phyloP scores from a whole-genome alignment of 805 yeast genomes.

The Cyberlindnera maritima region DNA sequence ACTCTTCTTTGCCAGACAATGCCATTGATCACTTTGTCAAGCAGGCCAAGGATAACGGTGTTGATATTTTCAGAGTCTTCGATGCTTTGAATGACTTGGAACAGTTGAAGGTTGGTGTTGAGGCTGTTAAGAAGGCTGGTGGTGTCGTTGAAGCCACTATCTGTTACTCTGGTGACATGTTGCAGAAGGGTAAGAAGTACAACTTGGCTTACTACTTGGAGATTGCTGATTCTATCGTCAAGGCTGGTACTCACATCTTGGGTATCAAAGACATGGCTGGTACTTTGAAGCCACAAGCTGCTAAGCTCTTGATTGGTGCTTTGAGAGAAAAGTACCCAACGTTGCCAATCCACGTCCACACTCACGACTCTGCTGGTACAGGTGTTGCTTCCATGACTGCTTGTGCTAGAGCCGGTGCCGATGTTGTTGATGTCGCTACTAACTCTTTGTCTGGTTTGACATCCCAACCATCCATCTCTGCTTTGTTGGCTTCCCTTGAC shows the following conservation, averaged over 20 bases:
- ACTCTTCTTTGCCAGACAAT: slow-evolving; percentile 95
- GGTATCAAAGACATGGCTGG: slow-evolving; percentile 99
- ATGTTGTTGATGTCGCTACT: slow-evolving; percentile 95
- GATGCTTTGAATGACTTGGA: slow-evolving; percentile 97
- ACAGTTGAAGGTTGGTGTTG: slow-evolving; percentile 95
- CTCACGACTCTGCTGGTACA: slow-evolving; percentile 99
- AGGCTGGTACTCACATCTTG: slow-evolving; percentile 92
- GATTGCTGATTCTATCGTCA: slow-evolving; percentile 79
- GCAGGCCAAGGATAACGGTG: slow-evolving; percentile 95
- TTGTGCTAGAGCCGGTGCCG: slow-evolving; percentile 95
- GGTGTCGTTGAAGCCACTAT: slow-evolving; percentile 99
- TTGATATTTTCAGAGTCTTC: slow-evolving; percentile 95
- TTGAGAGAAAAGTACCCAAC: slow-evolving; percentile 87
- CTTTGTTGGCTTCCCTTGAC: slow-evolving; percentile 87
- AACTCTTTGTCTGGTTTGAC: slow-evolving; percentile 98
- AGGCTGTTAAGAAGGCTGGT: slow-evolving; percentile 96
- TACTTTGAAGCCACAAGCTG: slow-evolving; percentile 94
- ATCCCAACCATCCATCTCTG: slow-evolving; percentile 95
- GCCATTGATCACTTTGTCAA: slow-evolving; percentile 96
- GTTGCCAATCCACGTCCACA: slow-evolving; percentile 96
- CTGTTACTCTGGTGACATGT: slow-evolving; percentile 99
- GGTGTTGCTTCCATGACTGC: slow-evolving; percentile 97
- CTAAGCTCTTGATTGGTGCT: slow-evolving; percentile 71
- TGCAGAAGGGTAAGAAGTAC: slow-evolving; percentile 93
- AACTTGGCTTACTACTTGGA: slow-evolving; percentile 85